A percentile compares a stretch with the other conserved stretches of the same genome.
These are phyloP conservation scores for Acrodontium crateriforme DNA, from an alignment of 2,329 filamentous ascomycete genomes.

Conservation along the genomic window DNA sequence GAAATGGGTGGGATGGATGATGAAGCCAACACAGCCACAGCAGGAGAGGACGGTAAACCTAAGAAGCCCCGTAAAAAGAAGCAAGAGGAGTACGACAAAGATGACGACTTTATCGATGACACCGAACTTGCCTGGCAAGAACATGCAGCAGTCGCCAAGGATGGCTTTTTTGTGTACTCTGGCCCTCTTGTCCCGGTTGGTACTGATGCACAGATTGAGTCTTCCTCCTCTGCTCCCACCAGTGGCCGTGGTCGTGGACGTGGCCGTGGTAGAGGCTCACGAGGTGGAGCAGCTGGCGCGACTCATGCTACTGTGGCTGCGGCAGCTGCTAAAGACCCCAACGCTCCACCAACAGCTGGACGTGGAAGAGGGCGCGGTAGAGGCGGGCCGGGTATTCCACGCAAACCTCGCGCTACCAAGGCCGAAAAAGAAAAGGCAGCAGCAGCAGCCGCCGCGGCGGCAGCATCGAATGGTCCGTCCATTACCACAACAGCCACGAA, in stretches of 20 bases:
- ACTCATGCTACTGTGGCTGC: conserved; percentile 18
- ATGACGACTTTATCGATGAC: conserved; percentile 67
- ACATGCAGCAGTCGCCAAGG: conserved; percentile 81
- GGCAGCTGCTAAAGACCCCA: conserved; percentile 6
- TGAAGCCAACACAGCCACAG: conserved; percentile 49
- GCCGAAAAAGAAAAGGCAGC: conserved; percentile 50
- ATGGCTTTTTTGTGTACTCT: conserved; percentile 96
- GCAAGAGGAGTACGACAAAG: conserved; percentile 52
- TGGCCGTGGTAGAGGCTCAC: conserved; percentile 37
- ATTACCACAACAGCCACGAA: too few species aligned
- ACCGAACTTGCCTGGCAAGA: conserved; percentile 93
- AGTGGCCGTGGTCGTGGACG: conserved; percentile 11
- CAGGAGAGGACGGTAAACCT: conserved; percentile 57
- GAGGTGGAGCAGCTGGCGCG: conserved; percentile 29
- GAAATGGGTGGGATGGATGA: conserved; percentile 60
- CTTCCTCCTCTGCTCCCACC: conserved; percentile 10
- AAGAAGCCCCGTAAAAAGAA: conserved; percentile 64
- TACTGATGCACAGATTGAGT: conserved; percentile 40
- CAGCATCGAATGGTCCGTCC: too few species aligned
- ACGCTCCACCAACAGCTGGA: conserved; percentile 6
- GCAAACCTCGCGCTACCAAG: conserved; percentile 78
- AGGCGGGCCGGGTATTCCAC: conserved; percentile 57
- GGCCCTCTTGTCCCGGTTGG: conserved; percentile 79
- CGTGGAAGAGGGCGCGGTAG: conserved; percentile 41
- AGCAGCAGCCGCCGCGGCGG: conserved; percentile 1